phyloP scores from a whole-genome alignment of 108 stramenopile species.

The Cyclotella distinguenda region DNA sequence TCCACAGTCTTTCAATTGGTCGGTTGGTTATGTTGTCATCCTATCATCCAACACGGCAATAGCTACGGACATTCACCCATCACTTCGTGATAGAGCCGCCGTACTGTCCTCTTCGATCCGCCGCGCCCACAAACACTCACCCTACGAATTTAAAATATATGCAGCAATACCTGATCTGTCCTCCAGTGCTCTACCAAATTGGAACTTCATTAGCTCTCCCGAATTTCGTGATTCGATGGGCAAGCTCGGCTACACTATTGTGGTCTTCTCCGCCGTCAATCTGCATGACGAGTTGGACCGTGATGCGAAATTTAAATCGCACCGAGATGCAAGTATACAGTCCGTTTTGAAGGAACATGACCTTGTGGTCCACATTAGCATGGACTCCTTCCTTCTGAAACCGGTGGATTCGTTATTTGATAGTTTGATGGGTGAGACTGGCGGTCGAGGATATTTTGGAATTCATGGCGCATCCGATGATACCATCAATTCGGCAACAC shows the following conservation, averaged over 20 bases:
- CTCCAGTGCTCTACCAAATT: background rate
- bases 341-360: background rate
- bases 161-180: background rate
- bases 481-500: no score
- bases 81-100: slow-evolving; percentile 5
- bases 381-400: slow-evolving; percentile 14
- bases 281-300: background rate
- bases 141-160: slow-evolving; percentile 13
- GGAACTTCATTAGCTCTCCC: background rate
- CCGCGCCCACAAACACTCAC: slow-evolving; percentile 1
- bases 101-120: slow-evolving; percentile 9
- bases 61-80: background rate
- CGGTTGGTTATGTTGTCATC: slow-evolving; percentile 17
- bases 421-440: background rate
- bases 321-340: no score
- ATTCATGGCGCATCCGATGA: no score
- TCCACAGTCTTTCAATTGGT: background rate
- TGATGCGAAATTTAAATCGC: no score
- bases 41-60: background rate
- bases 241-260: slow-evolving; percentile 7
- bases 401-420: slow-evolving; percentile 1
- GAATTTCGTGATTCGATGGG: background rate
- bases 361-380: slow-evolving; percentile 13
- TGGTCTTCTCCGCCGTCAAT: background rate
- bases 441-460: background rate